Evolutionary conservation across 2,329 filamentous ascomycete species (phyloP), one percentile per base, ranked within the genome.

Genomic region (Graphilbum ipis-grandicollis): DNA sequence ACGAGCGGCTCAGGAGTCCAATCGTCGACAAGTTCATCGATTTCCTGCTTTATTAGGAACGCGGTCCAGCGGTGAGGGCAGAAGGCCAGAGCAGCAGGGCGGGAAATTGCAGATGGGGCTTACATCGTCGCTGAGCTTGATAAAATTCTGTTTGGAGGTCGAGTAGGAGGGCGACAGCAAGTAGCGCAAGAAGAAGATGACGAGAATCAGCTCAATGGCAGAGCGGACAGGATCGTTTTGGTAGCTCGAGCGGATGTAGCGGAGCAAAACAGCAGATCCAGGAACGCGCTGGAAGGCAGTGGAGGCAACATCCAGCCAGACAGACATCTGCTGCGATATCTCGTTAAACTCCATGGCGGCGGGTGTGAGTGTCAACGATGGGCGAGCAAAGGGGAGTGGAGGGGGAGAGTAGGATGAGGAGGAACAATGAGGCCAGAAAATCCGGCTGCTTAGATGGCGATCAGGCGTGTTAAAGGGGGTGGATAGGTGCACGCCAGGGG

Each of bases 161-260:
- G 83, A 84, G 59, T 98, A 98, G 37, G 83, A 85, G 0, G 88
- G 86, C 43, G 85, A 79, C 43, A 96, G 66, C 38, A 98, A 66
- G 56, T 98, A 98, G 44, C 86, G 75, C 40, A 98, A 79, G 44
- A 92, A 92, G 61, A 98, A 98, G 38, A 98, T 73, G 48, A 98
- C 82, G 41, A 98, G 68, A 46, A 96, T 76, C 35, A 98, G 65
- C 59, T 98, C 90, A 47, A 98, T 83, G 29, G 83, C 84, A 36
- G 84, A 93, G 37, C 92, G 79, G 39, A 96, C 75, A 9, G 90
- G 90, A 50, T 98, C 90, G 54, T 98, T 80, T 62, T 98, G 90
- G 63, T 98, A 96, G 55, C 85, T 93, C 40, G 85, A 93, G 56
- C 83, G 83, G 53, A 98, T 85, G 59, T 98, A 98, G 44, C 90